Percentiles rank a stretch among this genome's conserved stretches.
phyloP scores from a whole-genome alignment of 1,284 basidiomycete species.

The Cryptococcus sp. region DNA sequence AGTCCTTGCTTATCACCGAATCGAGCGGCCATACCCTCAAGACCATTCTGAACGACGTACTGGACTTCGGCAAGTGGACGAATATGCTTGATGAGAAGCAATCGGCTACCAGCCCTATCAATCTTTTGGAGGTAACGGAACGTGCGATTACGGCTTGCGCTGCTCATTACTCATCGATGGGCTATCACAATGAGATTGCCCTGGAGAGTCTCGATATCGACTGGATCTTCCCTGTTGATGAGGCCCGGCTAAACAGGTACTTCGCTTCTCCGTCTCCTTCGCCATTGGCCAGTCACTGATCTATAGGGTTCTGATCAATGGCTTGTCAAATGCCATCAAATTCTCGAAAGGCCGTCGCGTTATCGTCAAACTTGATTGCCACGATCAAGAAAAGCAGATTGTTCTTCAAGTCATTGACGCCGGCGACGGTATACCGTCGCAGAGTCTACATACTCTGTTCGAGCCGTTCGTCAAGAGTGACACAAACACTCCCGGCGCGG shows the following conservation, averaged over 20 bases:
- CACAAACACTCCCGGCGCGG: slow-evolving; percentile 24
- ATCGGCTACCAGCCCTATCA: too few species aligned
- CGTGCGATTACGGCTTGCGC: too few species aligned
- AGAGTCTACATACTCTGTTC: slow-evolving; percentile 17
- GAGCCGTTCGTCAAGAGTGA: slow-evolving; percentile 32
- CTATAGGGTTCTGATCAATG: slow-evolving; percentile 44
- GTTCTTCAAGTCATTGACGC: slow-evolving; percentile 16
- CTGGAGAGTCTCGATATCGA: slow-evolving; percentile 23
- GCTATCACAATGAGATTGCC: not conserved
- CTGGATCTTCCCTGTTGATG: slow-evolving; percentile 21
- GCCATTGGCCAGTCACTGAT: slow-evolving; percentile 1
- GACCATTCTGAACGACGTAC: slow-evolving; percentile 26
- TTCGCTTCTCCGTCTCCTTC: not conserved
- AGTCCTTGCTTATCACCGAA: slow-evolving; percentile 16
- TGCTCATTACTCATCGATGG: too few species aligned
- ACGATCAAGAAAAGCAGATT: slow-evolving; percentile 4
- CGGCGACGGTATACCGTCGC: slow-evolving; percentile 22
- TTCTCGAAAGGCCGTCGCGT: slow-evolving; percentile 40
- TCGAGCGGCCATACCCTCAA: slow-evolving; percentile 23
- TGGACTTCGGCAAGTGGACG: slow-evolving; percentile 23
- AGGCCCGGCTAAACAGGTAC: slow-evolving; percentile 21
- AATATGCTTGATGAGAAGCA: too few species aligned
- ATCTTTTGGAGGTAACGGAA: too few species aligned
- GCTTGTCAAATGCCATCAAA: slow-evolving; percentile 48
- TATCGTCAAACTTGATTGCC: slow-evolving; percentile 12